Evolutionary conservation across 2,329 filamentous ascomycete species (phyloP).

Genomic region (Sporothrix brunneoviolacea): DNA sequence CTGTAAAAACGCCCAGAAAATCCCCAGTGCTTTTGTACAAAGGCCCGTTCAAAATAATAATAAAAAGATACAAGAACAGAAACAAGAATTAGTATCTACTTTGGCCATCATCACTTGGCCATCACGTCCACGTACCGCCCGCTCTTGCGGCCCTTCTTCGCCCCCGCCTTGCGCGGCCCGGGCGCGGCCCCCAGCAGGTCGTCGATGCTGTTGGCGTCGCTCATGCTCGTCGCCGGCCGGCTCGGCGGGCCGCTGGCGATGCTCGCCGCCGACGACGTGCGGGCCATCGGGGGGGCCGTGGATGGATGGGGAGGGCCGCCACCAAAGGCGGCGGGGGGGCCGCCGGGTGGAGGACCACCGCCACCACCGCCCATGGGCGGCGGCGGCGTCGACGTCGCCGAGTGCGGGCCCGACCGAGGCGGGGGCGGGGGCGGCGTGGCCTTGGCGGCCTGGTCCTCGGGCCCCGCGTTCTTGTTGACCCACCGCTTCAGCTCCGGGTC

Average conservation of each 20-base stretch:
- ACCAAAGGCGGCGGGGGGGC: constrained; percentile 26
- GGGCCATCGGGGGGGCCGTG: constrained; percentile 21
- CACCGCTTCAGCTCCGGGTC: constrained; percentile 96
- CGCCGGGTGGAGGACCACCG: not conserved
- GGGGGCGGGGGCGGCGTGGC: constrained; percentile 75
- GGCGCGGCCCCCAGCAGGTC: constrained; percentile 74
- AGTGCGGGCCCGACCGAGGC: constrained; percentile 64
- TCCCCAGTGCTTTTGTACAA: not conserved
- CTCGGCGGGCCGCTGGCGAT: constrained; percentile 48
- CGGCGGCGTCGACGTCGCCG: constrained; percentile 47
- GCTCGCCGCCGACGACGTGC: constrained; percentile 43
- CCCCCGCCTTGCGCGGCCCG: constrained; percentile 57
- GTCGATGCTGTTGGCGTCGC: constrained; percentile 89
- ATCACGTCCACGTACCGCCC: constrained; percentile 95
- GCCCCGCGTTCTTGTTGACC: constrained; percentile 89
- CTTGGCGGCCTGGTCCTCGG: constrained; percentile 52
- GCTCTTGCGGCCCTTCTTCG: constrained; percentile 70
- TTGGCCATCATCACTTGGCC: constrained; percentile 64
- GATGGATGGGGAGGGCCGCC: not conserved
- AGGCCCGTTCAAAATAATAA: not conserved
- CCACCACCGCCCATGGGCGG: constrained; percentile 32
- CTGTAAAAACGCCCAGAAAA: not conserved
- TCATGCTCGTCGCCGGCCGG: constrained; percentile 73
- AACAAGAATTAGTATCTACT: too few relatives aligned
- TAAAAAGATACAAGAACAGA: too few relatives aligned